These are phyloP conservation scores for Geosiphon pyriformis DNA, from an alignment of 192 early-diverging fungal genomes.

Conservation along the genomic window DNA sequence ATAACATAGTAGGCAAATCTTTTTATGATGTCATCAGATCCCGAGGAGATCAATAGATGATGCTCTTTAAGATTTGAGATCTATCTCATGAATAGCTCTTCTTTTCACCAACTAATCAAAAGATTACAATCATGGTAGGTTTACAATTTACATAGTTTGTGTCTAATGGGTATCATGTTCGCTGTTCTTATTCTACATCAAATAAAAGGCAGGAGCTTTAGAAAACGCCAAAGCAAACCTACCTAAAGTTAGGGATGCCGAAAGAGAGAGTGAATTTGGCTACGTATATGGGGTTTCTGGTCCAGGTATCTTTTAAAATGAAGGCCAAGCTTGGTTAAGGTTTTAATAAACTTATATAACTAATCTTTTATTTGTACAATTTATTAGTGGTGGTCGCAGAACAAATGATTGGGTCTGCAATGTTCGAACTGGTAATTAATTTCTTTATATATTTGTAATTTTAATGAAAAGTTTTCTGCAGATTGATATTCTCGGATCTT, in stretches of 20 bases:
- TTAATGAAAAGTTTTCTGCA: background rate
- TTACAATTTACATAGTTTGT: no score
- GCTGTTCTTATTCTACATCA: background rate
- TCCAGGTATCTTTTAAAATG: conserved; percentile 61
- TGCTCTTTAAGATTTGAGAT: no score
- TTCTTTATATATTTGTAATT: background rate
- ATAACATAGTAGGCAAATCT: no score
- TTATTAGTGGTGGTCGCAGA: conserved; percentile 93
- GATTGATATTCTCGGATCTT: conserved; percentile 10
- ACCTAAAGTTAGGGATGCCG: conserved; percentile 80
- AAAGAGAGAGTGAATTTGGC: conserved; percentile 82
- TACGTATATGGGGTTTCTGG: conserved; percentile 97
- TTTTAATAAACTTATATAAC: background rate
- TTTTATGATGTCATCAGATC: no score
- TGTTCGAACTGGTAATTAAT: conserved; percentile 90
- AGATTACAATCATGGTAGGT: no score
- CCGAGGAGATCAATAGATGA: no score
- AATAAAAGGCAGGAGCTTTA: conserved; percentile 77
- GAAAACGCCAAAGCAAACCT: conserved; percentile 80
- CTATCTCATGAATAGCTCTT: no score
- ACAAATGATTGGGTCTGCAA: conserved; percentile 93
- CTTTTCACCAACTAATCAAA: no score
- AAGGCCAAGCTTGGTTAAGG: background rate
- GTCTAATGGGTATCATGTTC: no score
- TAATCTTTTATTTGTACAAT: conserved; percentile 11